phyloP scores from a whole-genome alignment of 2,329 filamentous ascomycete species.

The Passalora sequoiae region DNA sequence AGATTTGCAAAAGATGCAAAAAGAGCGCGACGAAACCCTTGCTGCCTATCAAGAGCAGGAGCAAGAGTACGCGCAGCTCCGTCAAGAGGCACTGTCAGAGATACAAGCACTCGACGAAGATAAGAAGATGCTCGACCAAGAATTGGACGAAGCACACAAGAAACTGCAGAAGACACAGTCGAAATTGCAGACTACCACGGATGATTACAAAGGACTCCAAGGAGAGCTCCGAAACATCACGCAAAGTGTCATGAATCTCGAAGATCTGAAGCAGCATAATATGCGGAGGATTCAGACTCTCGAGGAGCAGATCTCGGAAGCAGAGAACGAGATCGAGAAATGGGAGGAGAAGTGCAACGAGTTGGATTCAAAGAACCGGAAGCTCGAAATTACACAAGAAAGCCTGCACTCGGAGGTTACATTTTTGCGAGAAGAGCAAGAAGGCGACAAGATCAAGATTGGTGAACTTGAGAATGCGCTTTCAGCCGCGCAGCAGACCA shows the following conservation, averaged over 20 bases:
- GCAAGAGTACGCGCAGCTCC: constrained; percentile 47
- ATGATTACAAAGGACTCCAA: constrained; percentile 88
- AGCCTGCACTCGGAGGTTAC: constrained; percentile 88
- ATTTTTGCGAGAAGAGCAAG: constrained; percentile 93
- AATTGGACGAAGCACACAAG: constrained; percentile 47
- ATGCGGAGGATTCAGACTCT: constrained; percentile 73
- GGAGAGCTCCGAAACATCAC: constrained; percentile 90
- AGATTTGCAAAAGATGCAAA: constrained; percentile 71
- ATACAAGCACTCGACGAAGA: constrained; percentile 46
- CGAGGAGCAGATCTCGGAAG: constrained; percentile 74
- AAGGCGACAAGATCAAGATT: constrained; percentile 95
- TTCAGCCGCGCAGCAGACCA: constrained; percentile 67
- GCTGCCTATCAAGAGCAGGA: constrained; percentile 64
- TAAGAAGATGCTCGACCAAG: constrained; percentile 39
- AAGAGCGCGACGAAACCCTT: constrained; percentile 80
- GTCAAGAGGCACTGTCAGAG: constrained; percentile 55
- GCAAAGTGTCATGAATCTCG: constrained; percentile 76
- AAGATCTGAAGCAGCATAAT: constrained; percentile 82
- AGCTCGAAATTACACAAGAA: constrained; percentile 85
- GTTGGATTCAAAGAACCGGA: constrained; percentile 78
- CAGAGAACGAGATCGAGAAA: constrained; percentile 79
- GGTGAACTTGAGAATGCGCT: constrained; percentile 83
- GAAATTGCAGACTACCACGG: constrained; percentile 66
- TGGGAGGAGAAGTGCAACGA: constrained; percentile 80
- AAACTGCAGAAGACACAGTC: constrained; percentile 56